Evolutionary conservation across 129 eudicot genomes (phyloP).

Genomic region (Ambrosia artemisiifolia): DNA sequence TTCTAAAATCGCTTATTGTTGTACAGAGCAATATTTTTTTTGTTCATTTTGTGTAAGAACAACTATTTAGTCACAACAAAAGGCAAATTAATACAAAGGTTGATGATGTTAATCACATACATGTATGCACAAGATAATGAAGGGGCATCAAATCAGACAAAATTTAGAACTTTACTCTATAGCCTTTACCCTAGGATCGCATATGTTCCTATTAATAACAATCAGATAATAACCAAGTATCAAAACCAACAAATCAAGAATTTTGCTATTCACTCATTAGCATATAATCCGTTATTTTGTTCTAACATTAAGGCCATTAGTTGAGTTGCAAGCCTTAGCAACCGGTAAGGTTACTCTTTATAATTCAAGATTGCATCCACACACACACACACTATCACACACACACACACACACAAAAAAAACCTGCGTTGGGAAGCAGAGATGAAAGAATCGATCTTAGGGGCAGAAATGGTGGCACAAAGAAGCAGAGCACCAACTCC

Average conservation of each 20-base stretch:
- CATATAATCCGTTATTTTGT: neutral
- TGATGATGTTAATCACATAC: neutral
- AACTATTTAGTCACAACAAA: neutral
- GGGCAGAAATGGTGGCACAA: conserved; percentile 80
- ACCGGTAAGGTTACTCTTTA: no score
- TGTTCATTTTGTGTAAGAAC: neutral
- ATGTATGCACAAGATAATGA: neutral
- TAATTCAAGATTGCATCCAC: no score
- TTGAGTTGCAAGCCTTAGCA: neutral
- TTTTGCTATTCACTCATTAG: neutral
- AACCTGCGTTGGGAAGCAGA: conserved; percentile 90
- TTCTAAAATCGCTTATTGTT: neutral
- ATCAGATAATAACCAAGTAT: neutral
- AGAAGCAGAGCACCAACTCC: conserved; percentile 76
- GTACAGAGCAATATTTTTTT: neutral
- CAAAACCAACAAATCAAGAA: neutral
- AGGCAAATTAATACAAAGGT: neutral
- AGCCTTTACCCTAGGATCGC: neutral
- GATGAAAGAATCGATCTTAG: conserved; percentile 69
- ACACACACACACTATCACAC: no score
- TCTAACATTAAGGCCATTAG: neutral
- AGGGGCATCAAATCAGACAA: neutral
- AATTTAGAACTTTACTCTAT: neutral
- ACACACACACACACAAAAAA: no score
- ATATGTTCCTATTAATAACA: neutral